A percentile compares a stretch with the other conserved stretches of the same genome.
phyloP scores from a whole-genome alignment of 495 filamentous ascomycete genomes.

The Penicillium ucsense region DNA sequence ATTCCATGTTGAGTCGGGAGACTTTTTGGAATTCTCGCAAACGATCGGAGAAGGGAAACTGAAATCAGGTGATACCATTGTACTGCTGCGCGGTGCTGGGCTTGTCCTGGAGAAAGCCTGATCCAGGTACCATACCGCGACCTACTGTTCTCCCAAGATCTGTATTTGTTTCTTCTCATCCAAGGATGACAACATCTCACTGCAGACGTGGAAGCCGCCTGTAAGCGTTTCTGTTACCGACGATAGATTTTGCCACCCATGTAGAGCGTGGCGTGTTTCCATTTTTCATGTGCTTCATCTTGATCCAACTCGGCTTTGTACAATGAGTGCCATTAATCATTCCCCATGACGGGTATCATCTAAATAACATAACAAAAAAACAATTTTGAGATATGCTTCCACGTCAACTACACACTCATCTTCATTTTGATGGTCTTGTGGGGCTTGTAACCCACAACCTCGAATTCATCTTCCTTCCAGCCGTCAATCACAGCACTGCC shows the following conservation, averaged over 20 bases:
- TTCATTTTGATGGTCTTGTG: constrained; percentile 92
- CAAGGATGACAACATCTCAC: too few species aligned
- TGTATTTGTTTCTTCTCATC: too few species aligned
- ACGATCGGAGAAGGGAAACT: constrained; percentile 56
- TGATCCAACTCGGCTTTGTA: too few species aligned
- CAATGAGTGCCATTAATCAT: neutral
- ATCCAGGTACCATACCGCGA: constrained; percentile 1
- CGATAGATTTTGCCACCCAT: too few species aligned
- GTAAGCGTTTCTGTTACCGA: too few species aligned
- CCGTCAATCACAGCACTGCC: constrained; percentile 59
- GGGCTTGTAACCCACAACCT: constrained; percentile 79
- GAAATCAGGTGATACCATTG: constrained; percentile 75
- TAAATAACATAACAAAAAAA: constrained; percentile 5
- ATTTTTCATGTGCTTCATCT: too few species aligned
- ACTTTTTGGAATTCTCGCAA: constrained; percentile 78
- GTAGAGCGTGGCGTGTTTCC: too few species aligned
- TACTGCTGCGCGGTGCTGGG: constrained; percentile 77
- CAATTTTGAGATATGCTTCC: too few species aligned
- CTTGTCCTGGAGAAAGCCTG: constrained; percentile 38
- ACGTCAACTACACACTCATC: constrained; percentile 67
- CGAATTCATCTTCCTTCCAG: constrained; percentile 82
- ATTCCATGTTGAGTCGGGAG: constrained; percentile 85
- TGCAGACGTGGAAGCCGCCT: too few species aligned
- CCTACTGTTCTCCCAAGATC: too few species aligned
- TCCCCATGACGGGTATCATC: constrained; percentile 11